Evolutionary conservation across 164 flowering plant species (phyloP), one percentile per base, ranked within the genome.

Genomic region (Houttuynia cordata): DNA sequence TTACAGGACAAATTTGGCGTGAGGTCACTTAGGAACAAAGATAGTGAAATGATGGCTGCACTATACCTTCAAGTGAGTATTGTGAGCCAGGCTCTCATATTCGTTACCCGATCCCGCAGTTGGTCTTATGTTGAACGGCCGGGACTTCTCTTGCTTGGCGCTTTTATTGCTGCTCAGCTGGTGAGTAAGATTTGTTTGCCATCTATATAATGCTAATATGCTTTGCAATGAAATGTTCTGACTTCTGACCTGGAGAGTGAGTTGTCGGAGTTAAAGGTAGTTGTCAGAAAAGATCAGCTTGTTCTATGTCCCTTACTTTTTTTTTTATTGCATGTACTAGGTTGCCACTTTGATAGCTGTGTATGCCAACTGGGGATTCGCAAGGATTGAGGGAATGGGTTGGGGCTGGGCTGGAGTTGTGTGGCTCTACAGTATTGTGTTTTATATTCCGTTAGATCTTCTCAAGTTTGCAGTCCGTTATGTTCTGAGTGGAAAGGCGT

Each of bases 351-450:
- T 90, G 30, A 74, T 93, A 37, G 99, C 97, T 4, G 99, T 90
- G 2, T 90, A 90, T 70, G 91, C 97, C 47, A 73, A 86, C 81
- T 93, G 97, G 99, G 83, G 80, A 10, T 93, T 93, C 50, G 97
- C 99, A 18, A 81, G 70, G 61, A 81, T 93, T 25, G 55, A 79
- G 54, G 99, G 99, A 67, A 52, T 74, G 57, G 96, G 96, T 0
- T 93, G 99, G 99, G 96, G 95, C 41, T 93, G 99, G 99, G 99
- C 99, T 18, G 99, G 95, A 15, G 85, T 88, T 19, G 76, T 93
- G 66, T 93, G 99, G 99, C 66, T 90, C 42, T 93, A 75, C 87
- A 93, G 94, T 57, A 23, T 93, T 9, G 83, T 93, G 15, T 79
- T 82, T 73, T 93, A 90, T 53, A 21, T 93, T 40, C 99, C 99